Base-by-base conservation (phyloP, 1,284 basidiomycete genomes). In the Dichomitus squalens region DNA sequence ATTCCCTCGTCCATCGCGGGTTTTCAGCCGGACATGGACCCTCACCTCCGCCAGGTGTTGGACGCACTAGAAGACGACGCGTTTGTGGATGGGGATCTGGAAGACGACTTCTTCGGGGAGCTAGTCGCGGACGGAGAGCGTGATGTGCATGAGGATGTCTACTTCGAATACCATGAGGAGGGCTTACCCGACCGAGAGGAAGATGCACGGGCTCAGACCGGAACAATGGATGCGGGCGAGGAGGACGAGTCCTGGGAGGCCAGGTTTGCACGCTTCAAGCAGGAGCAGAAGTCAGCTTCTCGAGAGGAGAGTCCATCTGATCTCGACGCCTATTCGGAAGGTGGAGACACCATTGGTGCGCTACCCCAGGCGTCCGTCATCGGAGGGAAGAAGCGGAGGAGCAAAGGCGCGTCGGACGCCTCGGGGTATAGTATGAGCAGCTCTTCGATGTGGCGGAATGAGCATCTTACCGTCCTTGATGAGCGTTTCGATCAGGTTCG, bases 41-140 rank as follows among this genome's bases (percentile, higher is more conserved):
- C 95, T 4, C 94, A 96, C 75, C 79, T 99, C 34, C 84, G 97
- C 16, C 96, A 99, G 72, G 87, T 87, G 0, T 78, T 99, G 31
- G 96, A 98, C 68, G 97, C 97, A 3, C 79, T 99, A 18, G 96
- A 99, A 55, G 96, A 99, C 70, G 95, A 98, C 59, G 96, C 91
- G 4, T 98, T 95, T 66, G 89, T 96, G 11, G 90, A 93, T 49
- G 88, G 88, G 55, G 83, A 77, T 9, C 70, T 86, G 4, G 86
- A 84, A 29, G 90, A 90, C 49, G 82, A 86, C 65, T 89, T 93
- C 69, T 94, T 94, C 59, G 76, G 76, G 9, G 83, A 88, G 59
- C 77, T 96, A 1, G 84, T 96, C 12, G 77, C 73, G 39, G 87
- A 85, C n/a, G 93, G 93, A 33, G 90, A 90, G 71, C 77, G 87